These are phyloP conservation scores for Drechslerella stenobrocha DNA, from an alignment of 2,329 filamentous ascomycete species.

Conservation along the genomic window DNA sequence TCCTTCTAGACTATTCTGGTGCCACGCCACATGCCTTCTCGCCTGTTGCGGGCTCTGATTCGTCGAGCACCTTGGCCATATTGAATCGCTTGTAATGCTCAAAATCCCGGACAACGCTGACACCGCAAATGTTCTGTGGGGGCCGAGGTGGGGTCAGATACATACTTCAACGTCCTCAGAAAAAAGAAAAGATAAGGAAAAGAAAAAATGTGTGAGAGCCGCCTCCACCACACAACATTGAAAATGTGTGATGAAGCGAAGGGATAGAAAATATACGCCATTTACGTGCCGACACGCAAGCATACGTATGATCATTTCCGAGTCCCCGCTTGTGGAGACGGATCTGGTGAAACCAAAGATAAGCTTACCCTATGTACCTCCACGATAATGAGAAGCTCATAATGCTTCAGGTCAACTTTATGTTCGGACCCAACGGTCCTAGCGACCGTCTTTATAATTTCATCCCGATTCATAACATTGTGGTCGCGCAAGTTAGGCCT, in stretches of 20 bases:
- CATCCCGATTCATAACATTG: slow-evolving; percentile 64
- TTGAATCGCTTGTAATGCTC: slow-evolving; percentile 76
- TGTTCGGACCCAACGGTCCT: slow-evolving; percentile 67
- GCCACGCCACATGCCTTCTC: slow-evolving; percentile 44
- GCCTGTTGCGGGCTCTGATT: slow-evolving; percentile 57
- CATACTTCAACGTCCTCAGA: slow-evolving; percentile 18
- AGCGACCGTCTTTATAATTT: slow-evolving; percentile 72
- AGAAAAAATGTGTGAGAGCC: neutral
- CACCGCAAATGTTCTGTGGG: slow-evolving; percentile 70
- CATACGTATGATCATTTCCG: slow-evolving; percentile 12
- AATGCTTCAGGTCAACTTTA: slow-evolving; percentile 75
- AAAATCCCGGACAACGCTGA: slow-evolving; percentile 79
- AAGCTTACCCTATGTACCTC: slow-evolving; percentile 74
- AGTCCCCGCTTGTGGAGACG: slow-evolving; percentile 17
- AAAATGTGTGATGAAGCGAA: slow-evolving; percentile 36
- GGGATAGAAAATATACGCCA: slow-evolving; percentile 5
- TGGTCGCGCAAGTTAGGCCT: slow-evolving; percentile 62
- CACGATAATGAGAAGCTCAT: slow-evolving; percentile 76
- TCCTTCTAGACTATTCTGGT: slow-evolving; percentile 49
- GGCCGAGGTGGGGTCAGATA: slow-evolving; percentile 47
- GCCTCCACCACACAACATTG: neutral
- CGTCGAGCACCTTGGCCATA: slow-evolving; percentile 59
- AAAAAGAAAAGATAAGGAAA: slow-evolving; percentile 30
- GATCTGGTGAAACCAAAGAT: slow-evolving; percentile 19
- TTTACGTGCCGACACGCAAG: slow-evolving; percentile 15